A percentile compares a stretch with the other conserved stretches of the same genome.
Evolutionary conservation across 177 flowering plant species (phyloP).

Genomic region (Telopea speciosissima): DNA sequence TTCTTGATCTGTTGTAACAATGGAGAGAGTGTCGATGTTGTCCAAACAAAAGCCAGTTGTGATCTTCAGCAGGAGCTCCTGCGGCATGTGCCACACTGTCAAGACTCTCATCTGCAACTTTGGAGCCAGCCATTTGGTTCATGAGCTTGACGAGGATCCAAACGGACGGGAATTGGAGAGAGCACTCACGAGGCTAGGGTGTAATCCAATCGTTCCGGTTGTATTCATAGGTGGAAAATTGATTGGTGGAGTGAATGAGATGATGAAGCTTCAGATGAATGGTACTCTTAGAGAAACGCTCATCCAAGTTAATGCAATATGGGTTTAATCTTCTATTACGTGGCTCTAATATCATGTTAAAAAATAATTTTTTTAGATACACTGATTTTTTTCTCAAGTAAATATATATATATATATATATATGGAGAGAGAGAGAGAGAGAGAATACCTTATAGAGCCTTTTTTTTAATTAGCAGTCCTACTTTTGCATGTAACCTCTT

Average conservation of each 20-base stretch:
- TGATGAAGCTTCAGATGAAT: slow-evolving; percentile 12
- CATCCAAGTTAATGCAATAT: slow-evolving; percentile 11
- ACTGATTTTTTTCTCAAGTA: too few relatives aligned
- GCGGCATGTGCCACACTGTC: neutral
- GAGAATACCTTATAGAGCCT: too few relatives aligned
- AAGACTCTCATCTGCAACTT: neutral
- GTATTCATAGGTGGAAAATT: slow-evolving; percentile 16
- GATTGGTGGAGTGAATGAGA: neutral
- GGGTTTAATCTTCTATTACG: slow-evolving; percentile 13
- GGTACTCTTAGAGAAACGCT: slow-evolving; percentile 14
- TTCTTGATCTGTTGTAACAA: slow-evolving; percentile 1
- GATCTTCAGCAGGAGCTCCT: neutral
- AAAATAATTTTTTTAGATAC: too few relatives aligned
- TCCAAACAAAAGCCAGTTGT: neutral
- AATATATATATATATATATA: too few relatives aligned
- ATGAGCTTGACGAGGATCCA: slow-evolving; percentile 33
- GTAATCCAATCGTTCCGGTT: slow-evolving; percentile 19
- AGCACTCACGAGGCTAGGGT: neutral
- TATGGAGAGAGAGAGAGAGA: too few relatives aligned
- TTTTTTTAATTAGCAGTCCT: too few relatives aligned
- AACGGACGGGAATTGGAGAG: slow-evolving; percentile 11
- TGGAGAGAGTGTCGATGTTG: slow-evolving; percentile 1
- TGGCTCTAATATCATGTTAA: too few relatives aligned
- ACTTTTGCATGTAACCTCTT: too few relatives aligned
- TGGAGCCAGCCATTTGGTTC: neutral